phyloP scores from a whole-genome alignment of 2,329 filamentous ascomycete genomes.

The Daldinia sp. region DNA sequence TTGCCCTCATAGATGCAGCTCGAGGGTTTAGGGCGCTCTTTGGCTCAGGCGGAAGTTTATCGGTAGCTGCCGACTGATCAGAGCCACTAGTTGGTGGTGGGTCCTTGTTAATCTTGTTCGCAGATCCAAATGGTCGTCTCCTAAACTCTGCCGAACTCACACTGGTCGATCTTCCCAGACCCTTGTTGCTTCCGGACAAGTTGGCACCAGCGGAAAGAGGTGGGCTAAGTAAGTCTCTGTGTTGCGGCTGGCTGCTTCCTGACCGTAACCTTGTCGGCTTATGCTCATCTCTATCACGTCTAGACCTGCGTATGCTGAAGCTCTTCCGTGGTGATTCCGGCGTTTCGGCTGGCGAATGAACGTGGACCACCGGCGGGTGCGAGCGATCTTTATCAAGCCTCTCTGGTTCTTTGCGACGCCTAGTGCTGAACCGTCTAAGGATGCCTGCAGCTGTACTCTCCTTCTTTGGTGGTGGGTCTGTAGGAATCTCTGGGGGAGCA shows the following conservation, averaged over 20 bases:
- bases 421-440: conserved; percentile 89
- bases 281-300: conserved; percentile 64
- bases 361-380: conserved; percentile 78
- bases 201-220: conserved; percentile 71
- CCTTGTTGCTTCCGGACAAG: conserved; percentile 71
- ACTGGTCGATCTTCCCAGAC: conserved; percentile 86
- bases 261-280: conserved; percentile 59
- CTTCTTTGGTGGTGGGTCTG: conserved; percentile 76
- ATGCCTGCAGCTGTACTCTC: conserved; percentile 89
- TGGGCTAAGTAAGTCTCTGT: conserved; percentile 82
- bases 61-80: conserved; percentile 75
- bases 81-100: conserved; percentile 82
- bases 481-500: conserved; percentile 66
- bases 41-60: conserved; percentile 63
- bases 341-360: conserved; percentile 80
- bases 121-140: conserved; percentile 65
- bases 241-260: conserved; percentile 76
- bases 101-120: conserved; percentile 66
- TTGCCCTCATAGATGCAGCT: conserved; percentile 78
- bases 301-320: conserved; percentile 80
- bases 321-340: conserved; percentile 80
- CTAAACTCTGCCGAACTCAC: conserved; percentile 89
- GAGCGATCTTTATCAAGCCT: conserved; percentile 73
- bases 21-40: conserved; percentile 66
- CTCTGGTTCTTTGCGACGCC: conserved; percentile 77